Evolutionary conservation across 2,329 filamentous ascomycete species (phyloP), one percentile per base, ranked within the genome.

Genomic region (Lachnellula arida): DNA sequence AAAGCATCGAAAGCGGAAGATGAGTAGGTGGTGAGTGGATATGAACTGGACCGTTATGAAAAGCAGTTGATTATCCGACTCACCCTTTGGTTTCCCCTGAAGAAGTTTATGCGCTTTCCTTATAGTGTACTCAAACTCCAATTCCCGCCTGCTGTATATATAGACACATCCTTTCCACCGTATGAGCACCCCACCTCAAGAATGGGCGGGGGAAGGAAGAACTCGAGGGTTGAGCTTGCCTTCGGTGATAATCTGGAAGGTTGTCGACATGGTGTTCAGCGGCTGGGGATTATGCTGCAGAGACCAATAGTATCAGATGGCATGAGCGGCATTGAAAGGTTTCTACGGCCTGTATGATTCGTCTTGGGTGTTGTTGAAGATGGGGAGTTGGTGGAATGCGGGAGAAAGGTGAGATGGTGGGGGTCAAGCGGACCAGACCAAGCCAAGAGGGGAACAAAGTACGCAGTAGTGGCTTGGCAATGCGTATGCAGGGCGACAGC

Each of bases 1-100:
- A 56, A 43, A 53, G 48, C 49, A 53, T 55, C 40, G 46, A 53
- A 49, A 22, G 35, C 25, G 32, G 49, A 43, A 49, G 22, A 50
- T 54, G 46, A 14, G n/a, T 15, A 39, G 4, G 19, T 35, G 17
- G 46, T 49, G 28, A 49, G 46, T 37, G 28, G 22, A 23, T 23
- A 23, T 23, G 22, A 23, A 23, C 22, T 23, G 4, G 46, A 49
- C 37, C 19, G 35, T 48, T 35, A 23, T 25, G 2, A 17, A 48
- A 40, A 37, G 32, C 43, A 5, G 17, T 11, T 14, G 42, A 40
- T 40, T 28, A 4, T 53, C 42, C 4, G 6, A 37, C 44, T 54
- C 15, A 54, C 51, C 44, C 28, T 54, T 28, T 19, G 51, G 42
- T 47, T 37, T 54, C 25, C 35, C 51, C 11, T 48, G 25, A 15